Base-by-base conservation (phyloP, 208 protist species). In the Leishmania martiniquensis region DNA sequence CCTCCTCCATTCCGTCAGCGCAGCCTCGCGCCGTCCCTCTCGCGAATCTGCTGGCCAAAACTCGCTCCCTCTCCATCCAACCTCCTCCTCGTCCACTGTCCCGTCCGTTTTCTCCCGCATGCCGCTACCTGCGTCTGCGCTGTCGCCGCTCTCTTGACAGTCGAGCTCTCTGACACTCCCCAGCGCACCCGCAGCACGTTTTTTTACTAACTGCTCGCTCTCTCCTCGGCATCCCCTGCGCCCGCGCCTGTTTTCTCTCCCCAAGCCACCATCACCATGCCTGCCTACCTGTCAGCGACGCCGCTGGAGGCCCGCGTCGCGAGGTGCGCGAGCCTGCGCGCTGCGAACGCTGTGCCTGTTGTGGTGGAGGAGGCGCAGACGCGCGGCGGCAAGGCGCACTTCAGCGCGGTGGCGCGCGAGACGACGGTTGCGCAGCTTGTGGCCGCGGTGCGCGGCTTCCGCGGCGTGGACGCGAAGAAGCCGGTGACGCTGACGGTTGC, bases 371-470 rank as follows among this genome's bases (percentile, higher is more conserved):
- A 69, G 51, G 75, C 52, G 66, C 74, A 47, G 6, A 66, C 66
- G n/a, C 66, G 66, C 66, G 66, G 76, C 60, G 76, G 74, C 72
- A 85, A 85, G 81, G 63, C 62, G 72, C 71, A 76, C 81, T 85
- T 85, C 72, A 78, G 75, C 65, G 62, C 73, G 49, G 72, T 85
- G 55, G 63, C 81, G 45, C 81, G 62, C 72, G 76, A 47, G 67
- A 69, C 81, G 55, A 85, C 81, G 37, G 81, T 81, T 1, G 76
- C 81, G 65, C 72, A 85, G 57, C 81, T 81, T 15, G 32, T 47
- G 71, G 7, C 44, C 13, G 69, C 60, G 34, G 75, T 84, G 75
- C 75, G 80, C 72, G 60, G 74, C 75, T 75, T 78, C 47, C 57
- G 25, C 25, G 57, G 45, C 60, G 62, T 77, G 29, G 17, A 45